phyloP scores from a whole-genome alignment of 2,329 filamentous ascomycete genomes.

The Chaetomium olivaceum region DNA sequence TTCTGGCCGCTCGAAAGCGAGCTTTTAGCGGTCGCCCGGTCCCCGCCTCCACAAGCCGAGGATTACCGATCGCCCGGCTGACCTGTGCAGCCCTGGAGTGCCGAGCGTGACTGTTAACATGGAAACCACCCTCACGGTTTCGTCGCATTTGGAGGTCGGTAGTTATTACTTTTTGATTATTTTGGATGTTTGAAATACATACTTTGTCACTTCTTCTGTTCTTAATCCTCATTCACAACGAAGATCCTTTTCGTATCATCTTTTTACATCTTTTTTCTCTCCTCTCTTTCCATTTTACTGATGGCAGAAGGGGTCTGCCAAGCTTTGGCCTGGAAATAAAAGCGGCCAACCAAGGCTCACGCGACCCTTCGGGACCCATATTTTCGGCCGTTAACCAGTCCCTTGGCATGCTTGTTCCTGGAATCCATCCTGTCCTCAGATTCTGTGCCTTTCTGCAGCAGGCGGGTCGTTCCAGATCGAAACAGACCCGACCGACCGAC shows the following conservation, averaged over 20 bases:
- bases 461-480: neutral
- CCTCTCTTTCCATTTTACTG: neutral
- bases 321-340: neutral
- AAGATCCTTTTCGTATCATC: neutral
- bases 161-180: too few species aligned
- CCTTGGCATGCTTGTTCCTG: conserved; percentile 5
- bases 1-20: conserved; percentile 13
- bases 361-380: conserved; percentile 9
- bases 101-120: neutral
- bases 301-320: neutral
- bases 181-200: neutral
- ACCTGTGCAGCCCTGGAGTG: conserved; percentile 1
- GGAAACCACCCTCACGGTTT: neutral
- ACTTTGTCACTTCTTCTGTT: neutral
- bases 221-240: neutral
- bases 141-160: neutral
- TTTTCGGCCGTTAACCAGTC: neutral
- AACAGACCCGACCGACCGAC: neutral
- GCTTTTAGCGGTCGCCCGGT: conserved; percentile 21
- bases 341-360: conserved; percentile 24
- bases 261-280: neutral
- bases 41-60: conserved; percentile 34
- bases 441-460: neutral
- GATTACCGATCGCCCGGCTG: conserved; percentile 34
- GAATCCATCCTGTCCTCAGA: conserved; percentile 16